Conservation (phyloP, 257 asterid species). For the Leptodermis oblonga region DNA sequence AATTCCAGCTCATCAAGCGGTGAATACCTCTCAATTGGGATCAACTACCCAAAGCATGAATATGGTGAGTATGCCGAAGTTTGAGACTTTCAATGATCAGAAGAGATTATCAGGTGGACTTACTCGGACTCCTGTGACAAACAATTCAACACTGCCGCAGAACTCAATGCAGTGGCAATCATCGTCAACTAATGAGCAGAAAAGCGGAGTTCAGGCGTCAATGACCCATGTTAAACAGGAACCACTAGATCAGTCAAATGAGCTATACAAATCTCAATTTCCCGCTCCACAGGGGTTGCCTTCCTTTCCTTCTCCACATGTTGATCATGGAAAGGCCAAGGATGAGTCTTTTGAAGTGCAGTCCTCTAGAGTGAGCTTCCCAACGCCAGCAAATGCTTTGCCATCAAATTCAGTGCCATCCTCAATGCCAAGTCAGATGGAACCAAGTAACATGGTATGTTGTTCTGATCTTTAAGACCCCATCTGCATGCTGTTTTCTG, state of each 20-base stretch:
- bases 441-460: constrained; percentile 6
- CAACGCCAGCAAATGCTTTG: constrained; percentile 33
- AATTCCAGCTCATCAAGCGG: constrained; percentile 53
- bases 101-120: constrained; percentile 45
- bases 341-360: constrained; percentile 67
- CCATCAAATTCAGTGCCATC: constrained; percentile 6
- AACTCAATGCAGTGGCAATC: constrained; percentile 42
- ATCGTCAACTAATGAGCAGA: constrained; percentile 39
- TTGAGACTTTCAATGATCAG: constrained; percentile 54
- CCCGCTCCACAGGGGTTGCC: constrained; percentile 47
- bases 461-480: not conserved
- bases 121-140: constrained; percentile 32
- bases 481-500: not conserved
- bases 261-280: constrained; percentile 43
- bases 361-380: constrained; percentile 51
- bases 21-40: constrained; percentile 43
- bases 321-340: constrained; percentile 45
- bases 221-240: constrained; percentile 61
- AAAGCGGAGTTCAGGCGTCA: constrained; percentile 40
- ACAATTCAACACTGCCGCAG: constrained; percentile 39
- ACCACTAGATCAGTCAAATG: constrained; percentile 64
- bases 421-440: constrained; percentile 13
- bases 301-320: constrained; percentile 43
- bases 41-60: constrained; percentile 43
- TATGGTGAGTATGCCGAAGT: constrained; percentile 44